Base-by-base conservation (phyloP, 768 basidiomycete species). In the Plicaturopsis crispa region DNA sequence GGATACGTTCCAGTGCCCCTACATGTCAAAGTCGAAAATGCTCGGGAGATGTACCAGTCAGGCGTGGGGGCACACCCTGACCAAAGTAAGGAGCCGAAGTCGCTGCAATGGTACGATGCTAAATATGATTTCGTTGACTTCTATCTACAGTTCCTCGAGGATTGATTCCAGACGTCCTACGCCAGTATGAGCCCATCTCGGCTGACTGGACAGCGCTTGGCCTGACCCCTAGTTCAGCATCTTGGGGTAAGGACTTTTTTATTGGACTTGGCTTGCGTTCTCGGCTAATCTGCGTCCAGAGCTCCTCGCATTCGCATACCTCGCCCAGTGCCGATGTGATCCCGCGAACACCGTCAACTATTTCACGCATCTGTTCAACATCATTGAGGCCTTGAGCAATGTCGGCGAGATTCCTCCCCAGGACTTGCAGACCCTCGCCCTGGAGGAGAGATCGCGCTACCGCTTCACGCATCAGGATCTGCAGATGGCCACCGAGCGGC, bases 291-390 rank as follows among this genome's bases (percentile, higher is more conserved):
- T 10, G 24, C 43, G 14, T 42, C 19, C 47, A 90, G 87, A 83
- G 17, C 62, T 86, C 10, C 67, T 91, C 38, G 63, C 65, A n/a
- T 89, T 86, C 53, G 85, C 79, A 1, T 91, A 90, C 50, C 59
- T 80, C 39, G 80, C 84, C 0, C 85, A 90, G 56, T 83, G 78
- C 51, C 81, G 85, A 42, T 91, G 88, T 56, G 78, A 89, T 49
- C 84, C 85, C 21, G 62, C 57, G 3, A 60, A 67, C 24, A 88
- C 85, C 0, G 46, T 75, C 4, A 53, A 60, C 11, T 83, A 87
- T 54, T 88, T 85, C 55, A 70, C 73, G 2, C 64, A 68, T 38
- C 60, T 89, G 30, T 66, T 62, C 21, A 57, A 59, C 30, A 63
- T 87, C 38, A 65, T 78, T 11, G 60, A 64, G 38, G 55, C 63